phyloP scores from a whole-genome alignment of 2,329 filamentous ascomycete species.

The Keithomyces neogunnii region DNA sequence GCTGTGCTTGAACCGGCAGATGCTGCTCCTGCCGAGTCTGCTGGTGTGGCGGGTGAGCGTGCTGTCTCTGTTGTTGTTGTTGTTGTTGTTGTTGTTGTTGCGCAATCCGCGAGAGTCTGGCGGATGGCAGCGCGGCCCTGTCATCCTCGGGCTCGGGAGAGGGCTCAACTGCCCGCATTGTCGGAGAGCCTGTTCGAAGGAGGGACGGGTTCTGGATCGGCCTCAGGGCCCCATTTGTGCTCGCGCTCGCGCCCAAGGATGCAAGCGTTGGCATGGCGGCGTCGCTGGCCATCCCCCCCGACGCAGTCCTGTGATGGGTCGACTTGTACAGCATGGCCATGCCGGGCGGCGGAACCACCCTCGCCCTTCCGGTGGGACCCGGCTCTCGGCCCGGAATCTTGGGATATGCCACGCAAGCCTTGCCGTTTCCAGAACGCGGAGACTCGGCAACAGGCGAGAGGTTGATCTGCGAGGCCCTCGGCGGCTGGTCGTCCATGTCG shows the following conservation, averaged over 20 bases:
- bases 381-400: conserved; percentile 16
- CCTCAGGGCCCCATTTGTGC: conserved; percentile 13
- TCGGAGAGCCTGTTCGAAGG: conserved; percentile 21
- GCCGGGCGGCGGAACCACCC: conserved; percentile 24
- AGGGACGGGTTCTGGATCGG: conserved; percentile 13
- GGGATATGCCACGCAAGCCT: conserved; percentile 24
- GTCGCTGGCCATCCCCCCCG: background rate
- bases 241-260: background rate
- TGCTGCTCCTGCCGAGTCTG: background rate
- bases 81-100: background rate
- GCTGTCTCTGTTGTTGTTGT: conserved; percentile 4
- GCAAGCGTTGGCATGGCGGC: background rate
- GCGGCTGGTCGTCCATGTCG: conserved; percentile 11
- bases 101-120: background rate
- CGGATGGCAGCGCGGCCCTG: conserved; percentile 9
- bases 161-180: conserved; percentile 28
- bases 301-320: conserved; percentile 14
- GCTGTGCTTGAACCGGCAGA: background rate
- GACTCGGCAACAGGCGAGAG: conserved; percentile 44
- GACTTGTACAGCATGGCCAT: conserved; percentile 24
- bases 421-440: conserved; percentile 23
- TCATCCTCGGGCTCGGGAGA: conserved; percentile 22
- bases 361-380: conserved; percentile 9
- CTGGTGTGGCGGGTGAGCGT: background rate
- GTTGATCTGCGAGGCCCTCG: conserved; percentile 17